phyloP scores from a whole-genome alignment of 192 early-diverging fungal species.

The Spinellus fusiger region DNA sequence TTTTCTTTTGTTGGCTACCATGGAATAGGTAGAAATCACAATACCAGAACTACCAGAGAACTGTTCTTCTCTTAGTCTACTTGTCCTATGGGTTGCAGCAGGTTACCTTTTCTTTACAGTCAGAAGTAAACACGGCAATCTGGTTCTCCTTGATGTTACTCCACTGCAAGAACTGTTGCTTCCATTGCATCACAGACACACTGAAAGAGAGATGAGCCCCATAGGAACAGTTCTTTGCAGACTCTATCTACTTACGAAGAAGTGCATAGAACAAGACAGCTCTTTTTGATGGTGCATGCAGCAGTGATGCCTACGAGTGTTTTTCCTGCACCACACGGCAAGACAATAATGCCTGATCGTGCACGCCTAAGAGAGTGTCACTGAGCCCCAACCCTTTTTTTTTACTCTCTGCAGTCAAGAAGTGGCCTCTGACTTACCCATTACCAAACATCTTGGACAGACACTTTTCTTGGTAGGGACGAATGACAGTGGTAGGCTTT shows the following conservation, averaged over 20 bases:
- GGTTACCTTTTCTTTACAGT: conserved; percentile 74
- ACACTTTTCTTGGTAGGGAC: conserved; percentile 86
- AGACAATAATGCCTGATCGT: conserved; percentile 93
- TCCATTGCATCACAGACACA: conserved; percentile 98
- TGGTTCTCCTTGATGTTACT: conserved; percentile 88
- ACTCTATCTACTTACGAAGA: conserved; percentile 41
- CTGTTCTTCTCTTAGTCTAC: conserved; percentile 16
- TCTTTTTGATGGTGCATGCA: conserved; percentile 94
- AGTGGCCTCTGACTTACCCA: conserved; percentile 10
- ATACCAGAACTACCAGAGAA: conserved; percentile 87
- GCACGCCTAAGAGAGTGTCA: conserved; percentile 42
- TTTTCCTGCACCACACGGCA: conserved; percentile 97
- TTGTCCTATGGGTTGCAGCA: background rate
- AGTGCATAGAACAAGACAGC: conserved; percentile 90
- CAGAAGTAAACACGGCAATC: conserved; percentile 91
- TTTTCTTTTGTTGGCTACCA: conserved; percentile 92
- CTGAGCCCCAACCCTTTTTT: background rate
- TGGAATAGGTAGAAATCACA: conserved; percentile 95
- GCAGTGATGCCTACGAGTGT: conserved; percentile 98
- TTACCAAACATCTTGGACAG: conserved; percentile 97
- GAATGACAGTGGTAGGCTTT: conserved; percentile 89
- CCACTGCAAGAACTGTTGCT: conserved; percentile 95
- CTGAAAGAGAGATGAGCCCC: conserved; percentile 28
- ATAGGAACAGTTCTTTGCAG: background rate
- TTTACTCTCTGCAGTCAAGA: background rate